Evolutionary conservation across 1,284 basidiomycete genomes (phyloP), one percentile per base, ranked within the genome.

Genomic region (Phylloboletellus chloephorus): DNA sequence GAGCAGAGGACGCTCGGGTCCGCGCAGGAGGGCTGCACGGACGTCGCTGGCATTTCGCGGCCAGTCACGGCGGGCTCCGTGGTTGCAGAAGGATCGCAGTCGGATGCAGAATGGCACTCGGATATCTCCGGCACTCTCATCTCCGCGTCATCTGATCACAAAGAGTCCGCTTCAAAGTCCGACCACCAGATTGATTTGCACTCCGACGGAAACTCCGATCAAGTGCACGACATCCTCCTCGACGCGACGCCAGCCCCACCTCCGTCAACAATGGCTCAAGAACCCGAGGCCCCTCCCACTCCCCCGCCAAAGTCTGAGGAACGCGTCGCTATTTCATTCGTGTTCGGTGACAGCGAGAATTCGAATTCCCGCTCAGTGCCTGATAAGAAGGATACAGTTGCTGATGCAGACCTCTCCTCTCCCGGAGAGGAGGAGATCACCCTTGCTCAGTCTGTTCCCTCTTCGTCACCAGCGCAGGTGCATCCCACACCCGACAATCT

Each of bases 291-390:
- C 10, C 40, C 49, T 48, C 54, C 42, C 56, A 50, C 37, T 51
- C 60, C 24, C 5, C 39, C 58, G 57, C 26, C 43, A 13, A 42
- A 39, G 28, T 12, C 37, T 4, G 46, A 44, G 12, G 30, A 37
- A 12, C 54, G 13, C 61, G 60, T 65, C 4, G 73, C 72, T n/a
- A 69, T 79, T 56, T 75, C 78, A 2, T 80, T 80, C 62, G 63
- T 78, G 38, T 60, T 76, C 21, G 76, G 77, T 45, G 73, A 74
- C 44, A 65, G 66, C 31, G 60, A 11, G 58, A 64, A 6, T 16
- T 11, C 33, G 3, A 15, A 11, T n/a, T n/a, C n/a, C n/a, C n/a
- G n/a, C 32, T 59, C 58, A 7, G 51, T 9, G 6, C 22, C 21
- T 16, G 41, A 43, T 20, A 31, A 28, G n/a, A 31, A 32, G 21